A percentile compares a stretch with the other conserved stretches of the same genome.
These are phyloP conservation scores for Chlorella ohadii DNA, from an alignment of 139 green algal species.

Conservation along the genomic window DNA sequence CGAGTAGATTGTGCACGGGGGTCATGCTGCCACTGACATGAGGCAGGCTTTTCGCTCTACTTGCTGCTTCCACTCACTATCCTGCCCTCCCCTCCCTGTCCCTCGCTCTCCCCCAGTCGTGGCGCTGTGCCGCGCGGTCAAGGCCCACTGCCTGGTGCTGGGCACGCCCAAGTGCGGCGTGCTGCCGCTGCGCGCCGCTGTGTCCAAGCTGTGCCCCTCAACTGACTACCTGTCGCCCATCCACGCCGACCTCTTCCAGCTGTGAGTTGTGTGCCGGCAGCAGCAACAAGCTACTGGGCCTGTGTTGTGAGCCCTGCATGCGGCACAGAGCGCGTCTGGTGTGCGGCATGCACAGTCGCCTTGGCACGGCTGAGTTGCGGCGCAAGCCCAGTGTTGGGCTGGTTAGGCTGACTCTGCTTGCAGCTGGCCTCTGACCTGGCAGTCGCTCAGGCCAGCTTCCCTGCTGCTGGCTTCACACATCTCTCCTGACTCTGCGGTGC, in stretches of 20 bases:
- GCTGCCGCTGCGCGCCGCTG: conserved; percentile 62
- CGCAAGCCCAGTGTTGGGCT: too few relatives aligned
- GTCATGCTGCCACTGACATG: too few relatives aligned
- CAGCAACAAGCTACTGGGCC: too few relatives aligned
- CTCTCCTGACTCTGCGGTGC: not conserved
- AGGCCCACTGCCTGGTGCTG: conserved; percentile 54
- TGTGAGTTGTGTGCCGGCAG: conserved; percentile 49
- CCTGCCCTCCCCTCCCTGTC: not conserved
- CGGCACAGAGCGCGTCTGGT: too few relatives aligned
- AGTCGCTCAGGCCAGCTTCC: too few relatives aligned
- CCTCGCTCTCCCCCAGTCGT: conserved; percentile 48
- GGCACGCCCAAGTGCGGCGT: conserved; percentile 58
- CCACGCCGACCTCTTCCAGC: conserved; percentile 83
- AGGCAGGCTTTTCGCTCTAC: too few relatives aligned
- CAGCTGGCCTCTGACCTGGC: too few relatives aligned
- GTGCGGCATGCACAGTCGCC: too few relatives aligned
- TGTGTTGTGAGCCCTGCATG: too few relatives aligned
- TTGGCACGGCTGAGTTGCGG: not conserved
- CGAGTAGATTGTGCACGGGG: too few relatives aligned
- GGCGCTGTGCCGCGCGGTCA: conserved; percentile 64
- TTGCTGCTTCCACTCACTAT: too few relatives aligned
- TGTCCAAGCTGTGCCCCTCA: conserved; percentile 66
- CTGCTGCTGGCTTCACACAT: too few relatives aligned
- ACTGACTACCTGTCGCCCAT: conserved; percentile 82
- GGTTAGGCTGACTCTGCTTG: not conserved